Conservation (phyloP, 306 rosid genomes). For the Calophaca sinica region DNA sequence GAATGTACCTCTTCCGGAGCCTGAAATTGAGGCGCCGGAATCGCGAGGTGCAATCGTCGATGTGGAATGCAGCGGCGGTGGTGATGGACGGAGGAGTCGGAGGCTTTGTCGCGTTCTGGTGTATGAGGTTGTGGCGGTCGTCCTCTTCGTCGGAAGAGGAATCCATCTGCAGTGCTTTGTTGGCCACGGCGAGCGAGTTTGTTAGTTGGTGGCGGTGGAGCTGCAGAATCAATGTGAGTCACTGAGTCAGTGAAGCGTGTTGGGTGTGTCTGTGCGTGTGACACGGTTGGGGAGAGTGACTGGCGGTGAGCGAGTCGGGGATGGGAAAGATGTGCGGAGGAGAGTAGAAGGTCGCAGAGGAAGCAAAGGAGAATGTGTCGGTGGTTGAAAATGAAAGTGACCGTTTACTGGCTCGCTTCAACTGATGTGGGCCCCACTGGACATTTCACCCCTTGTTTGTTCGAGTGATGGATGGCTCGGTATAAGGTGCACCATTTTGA, state of each 20-base stretch:
- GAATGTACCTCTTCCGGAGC: slow-evolving; percentile 58
- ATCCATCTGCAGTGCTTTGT: slow-evolving; percentile 55
- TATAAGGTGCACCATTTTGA: too few relatives aligned
- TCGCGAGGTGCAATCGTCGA: slow-evolving; percentile 54
- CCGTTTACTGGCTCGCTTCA: slow-evolving; percentile 24
- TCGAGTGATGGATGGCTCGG: too few relatives aligned
- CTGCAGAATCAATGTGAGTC: neutral
- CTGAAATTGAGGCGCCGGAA: slow-evolving; percentile 49
- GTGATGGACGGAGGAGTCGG: slow-evolving; percentile 38
- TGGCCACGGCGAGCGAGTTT: slow-evolving; percentile 43
- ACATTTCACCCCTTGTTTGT: neutral
- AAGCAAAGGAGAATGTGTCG: slow-evolving; percentile 36
- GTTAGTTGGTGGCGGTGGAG: neutral
- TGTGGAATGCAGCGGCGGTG: slow-evolving; percentile 56
- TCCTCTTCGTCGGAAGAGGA: slow-evolving; percentile 87
- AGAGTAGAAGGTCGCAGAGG: neutral
- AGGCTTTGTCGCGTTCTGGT: slow-evolving; percentile 64
- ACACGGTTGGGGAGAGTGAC: neutral
- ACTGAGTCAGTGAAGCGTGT: slow-evolving; percentile 31
- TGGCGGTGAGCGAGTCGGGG: slow-evolving; percentile 11
- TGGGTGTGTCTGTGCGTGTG: neutral
- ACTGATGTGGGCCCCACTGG: slow-evolving; percentile 19
- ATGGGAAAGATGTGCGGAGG: neutral
- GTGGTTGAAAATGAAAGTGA: slow-evolving; percentile 53
- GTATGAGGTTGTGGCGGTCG: slow-evolving; percentile 74